Base-by-base conservation (phyloP, 805 yeast species). In the Cephaloascus albidus region DNA sequence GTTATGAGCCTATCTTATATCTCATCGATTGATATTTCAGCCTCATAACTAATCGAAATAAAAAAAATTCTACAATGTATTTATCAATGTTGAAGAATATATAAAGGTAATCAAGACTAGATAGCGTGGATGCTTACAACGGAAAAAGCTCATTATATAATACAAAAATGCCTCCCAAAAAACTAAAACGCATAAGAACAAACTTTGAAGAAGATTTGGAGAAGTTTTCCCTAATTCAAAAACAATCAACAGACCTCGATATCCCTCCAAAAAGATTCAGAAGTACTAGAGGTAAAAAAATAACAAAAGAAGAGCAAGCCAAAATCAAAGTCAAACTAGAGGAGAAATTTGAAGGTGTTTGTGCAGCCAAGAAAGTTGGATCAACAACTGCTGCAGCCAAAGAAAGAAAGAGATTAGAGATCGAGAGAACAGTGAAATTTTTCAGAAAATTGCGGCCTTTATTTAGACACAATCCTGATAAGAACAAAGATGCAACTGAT, bases 181-280 rank as follows among this genome's bases (percentile, higher is more conserved):
- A 15, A n/a, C 12, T 12, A 23, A 23, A 23, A 12, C 6, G 33
- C 6, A n/a, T 31, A 14, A 31, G 16, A 10, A 8, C 33, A n/a
- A 31, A 31, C 33, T n/a, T 31, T n/a, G 17, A 31, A 31, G 33
- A 31, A n/a, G 33, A 31, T 31, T n/a, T 31, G 18, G 33, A 14
- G 8, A 31, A 31, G 6, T 31, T 31, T 16, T 31, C 33, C 10
- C 15, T 8, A 15, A 5, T 31, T 6, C 33, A 31, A 31, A 31
- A n/a, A 10, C 6, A 14, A 31, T 5, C 33, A 6, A 16, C 16
- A 8, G 28, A 23, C 10, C 14, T 31, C 6, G 33, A 31, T 31
- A 31, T 31, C 6, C 33, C 33, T 6, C 33, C 33, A 6, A 31
- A 31, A n/a, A 14, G 33, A 31, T 16, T 31, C 16, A 8, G 33